phyloP scores from a whole-genome alignment of 225 moss, liverwort and hornwort species.

The Neckera pumila region DNA sequence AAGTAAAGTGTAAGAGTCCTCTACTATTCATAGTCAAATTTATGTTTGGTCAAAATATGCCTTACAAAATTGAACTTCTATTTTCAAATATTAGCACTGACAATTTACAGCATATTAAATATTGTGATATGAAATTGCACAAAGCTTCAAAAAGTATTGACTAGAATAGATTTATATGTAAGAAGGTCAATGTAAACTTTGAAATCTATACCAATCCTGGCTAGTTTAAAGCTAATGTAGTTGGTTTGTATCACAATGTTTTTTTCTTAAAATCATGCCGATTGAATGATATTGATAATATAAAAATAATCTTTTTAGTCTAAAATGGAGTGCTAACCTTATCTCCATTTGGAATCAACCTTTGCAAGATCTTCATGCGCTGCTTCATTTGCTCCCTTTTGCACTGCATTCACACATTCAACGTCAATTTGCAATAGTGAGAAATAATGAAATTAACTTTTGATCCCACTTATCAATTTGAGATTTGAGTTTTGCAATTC shows the following conservation, averaged over 20 bases:
- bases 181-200: neutral
- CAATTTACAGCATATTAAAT: neutral
- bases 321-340: neutral
- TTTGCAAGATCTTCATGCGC: slow-evolving; percentile 28
- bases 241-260: too few species aligned
- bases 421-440: neutral
- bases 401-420: slow-evolving; percentile 7
- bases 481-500: too few species aligned
- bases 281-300: neutral
- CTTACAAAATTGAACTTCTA: neutral
- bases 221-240: too few species aligned
- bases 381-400: slow-evolving; percentile 28
- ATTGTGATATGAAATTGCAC: neutral
- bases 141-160: neutral
- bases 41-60: neutral
- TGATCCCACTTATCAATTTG: neutral
- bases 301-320: neutral
- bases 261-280: too few species aligned
- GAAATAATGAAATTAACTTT: too few species aligned
- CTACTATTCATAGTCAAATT: neutral
- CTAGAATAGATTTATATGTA: neutral
- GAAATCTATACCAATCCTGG: neutral
- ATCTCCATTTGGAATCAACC: neutral
- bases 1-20: neutral
- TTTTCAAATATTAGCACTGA: neutral